phyloP scores from a whole-genome alignment of 2,329 filamentous ascomycete species.

The Trichoderma sp. region DNA sequence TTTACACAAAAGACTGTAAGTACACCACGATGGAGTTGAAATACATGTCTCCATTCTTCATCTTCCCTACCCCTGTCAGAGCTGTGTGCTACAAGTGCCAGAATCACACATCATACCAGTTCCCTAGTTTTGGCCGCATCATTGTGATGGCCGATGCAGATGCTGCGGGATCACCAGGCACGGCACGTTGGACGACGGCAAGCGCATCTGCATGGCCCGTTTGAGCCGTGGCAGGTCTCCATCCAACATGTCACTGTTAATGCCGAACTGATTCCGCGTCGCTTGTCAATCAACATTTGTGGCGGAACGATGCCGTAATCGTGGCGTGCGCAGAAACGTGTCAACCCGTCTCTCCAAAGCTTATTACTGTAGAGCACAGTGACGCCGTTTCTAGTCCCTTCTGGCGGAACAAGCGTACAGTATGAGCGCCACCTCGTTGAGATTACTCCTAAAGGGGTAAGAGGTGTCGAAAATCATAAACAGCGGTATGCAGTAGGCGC shows the following conservation, averaged over 20 bases:
- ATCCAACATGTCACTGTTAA: not conserved
- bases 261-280: constrained; percentile 1
- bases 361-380: not conserved
- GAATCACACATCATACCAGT: not conserved
- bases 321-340: not conserved
- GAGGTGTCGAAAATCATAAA: not conserved
- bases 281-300: not conserved
- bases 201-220: constrained; percentile 7
- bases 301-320: not conserved
- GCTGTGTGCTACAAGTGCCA: not conserved
- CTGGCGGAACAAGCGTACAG: not conserved
- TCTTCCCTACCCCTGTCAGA: not conserved
- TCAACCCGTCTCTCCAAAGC: not conserved
- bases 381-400: not conserved
- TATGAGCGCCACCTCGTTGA: not conserved
- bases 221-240: not conserved
- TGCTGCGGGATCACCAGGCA: constrained; percentile 16
- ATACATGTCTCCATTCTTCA: not conserved
- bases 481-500: constrained; percentile 6
- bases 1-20: not conserved
- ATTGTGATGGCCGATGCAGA: not conserved
- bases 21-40: not conserved
- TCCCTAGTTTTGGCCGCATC: not conserved
- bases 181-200: constrained; percentile 5
- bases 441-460: not conserved